Conservation (phyloP, 306 rosid genomes). For the Abrus pulchellus region DNA sequence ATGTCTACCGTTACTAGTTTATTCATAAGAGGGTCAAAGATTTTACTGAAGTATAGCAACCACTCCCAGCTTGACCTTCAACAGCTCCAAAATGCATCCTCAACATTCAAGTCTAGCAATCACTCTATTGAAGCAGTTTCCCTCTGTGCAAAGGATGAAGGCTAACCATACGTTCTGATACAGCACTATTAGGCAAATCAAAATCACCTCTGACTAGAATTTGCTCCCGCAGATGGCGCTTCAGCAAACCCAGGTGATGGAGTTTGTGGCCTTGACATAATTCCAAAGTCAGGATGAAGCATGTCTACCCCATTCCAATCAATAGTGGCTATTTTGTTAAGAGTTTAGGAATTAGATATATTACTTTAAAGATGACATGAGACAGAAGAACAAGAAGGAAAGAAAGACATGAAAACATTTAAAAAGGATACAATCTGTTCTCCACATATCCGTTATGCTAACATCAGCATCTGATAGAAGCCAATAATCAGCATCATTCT, state of each 20-base stretch:
- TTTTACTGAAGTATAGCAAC: constrained; percentile 59
- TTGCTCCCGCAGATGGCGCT: constrained; percentile 58
- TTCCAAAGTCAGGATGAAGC: constrained; percentile 76
- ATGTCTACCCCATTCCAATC: constrained; percentile 83
- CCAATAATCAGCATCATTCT: constrained; percentile 99
- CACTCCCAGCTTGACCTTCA: constrained; percentile 53
- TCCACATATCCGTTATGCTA: constrained; percentile 99
- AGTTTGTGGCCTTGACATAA: constrained; percentile 62
- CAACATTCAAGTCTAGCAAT: constrained; percentile 47
- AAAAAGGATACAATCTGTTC: constrained; percentile 86
- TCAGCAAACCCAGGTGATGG: constrained; percentile 62
- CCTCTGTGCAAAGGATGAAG: constrained; percentile 41
- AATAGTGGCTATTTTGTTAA: constrained; percentile 66
- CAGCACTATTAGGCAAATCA: constrained; percentile 27
- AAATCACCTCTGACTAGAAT: constrained; percentile 62
- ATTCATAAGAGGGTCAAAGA: constrained; percentile 50
- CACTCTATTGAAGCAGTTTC: constrained; percentile 50
- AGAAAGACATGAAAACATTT: constrained; percentile 34
- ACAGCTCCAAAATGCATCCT: constrained; percentile 48
- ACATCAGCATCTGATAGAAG: constrained; percentile 94
- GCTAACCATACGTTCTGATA: constrained; percentile 50
- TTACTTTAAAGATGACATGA: constrained; percentile 11
- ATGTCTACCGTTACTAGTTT: constrained; percentile 48
- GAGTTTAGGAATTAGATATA: constrained; percentile 57
- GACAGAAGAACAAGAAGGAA: constrained; percentile 10